These are phyloP conservation scores for Hamigera avellanea DNA, from an alignment of 495 filamentous ascomycete genomes.

Conservation along the genomic window DNA sequence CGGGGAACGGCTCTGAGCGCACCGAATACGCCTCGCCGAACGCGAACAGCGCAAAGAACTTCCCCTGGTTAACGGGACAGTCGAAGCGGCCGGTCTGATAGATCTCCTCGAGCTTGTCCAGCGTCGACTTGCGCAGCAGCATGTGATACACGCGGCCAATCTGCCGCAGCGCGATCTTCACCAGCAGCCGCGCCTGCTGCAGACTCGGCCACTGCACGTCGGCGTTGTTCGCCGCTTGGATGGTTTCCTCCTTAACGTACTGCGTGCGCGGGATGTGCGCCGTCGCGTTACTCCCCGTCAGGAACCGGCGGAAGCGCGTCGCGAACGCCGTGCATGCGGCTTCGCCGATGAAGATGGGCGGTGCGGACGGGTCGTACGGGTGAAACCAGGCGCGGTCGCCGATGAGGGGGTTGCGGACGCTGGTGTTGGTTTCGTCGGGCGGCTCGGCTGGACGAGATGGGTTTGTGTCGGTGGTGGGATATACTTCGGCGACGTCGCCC, in stretches of 20 bases:
- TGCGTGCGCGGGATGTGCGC: slow-evolving; percentile 31
- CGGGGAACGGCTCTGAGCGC: slow-evolving; percentile 21
- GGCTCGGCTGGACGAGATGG: slow-evolving; percentile 13
- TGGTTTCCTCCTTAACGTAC: slow-evolving; percentile 26
- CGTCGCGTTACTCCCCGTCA: slow-evolving; percentile 26
- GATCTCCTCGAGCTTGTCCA: slow-evolving; percentile 33
- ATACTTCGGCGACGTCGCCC: slow-evolving; percentile 16
- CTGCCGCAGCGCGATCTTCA: slow-evolving; percentile 30
- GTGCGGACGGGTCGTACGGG: slow-evolving; percentile 28
- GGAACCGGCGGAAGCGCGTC: slow-evolving; percentile 31
- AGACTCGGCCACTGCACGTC: slow-evolving; percentile 28
- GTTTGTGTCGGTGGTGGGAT: slow-evolving; percentile 2
- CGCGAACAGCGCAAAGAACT: slow-evolving; percentile 33
- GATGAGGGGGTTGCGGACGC: slow-evolving; percentile 27
- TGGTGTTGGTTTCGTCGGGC: slow-evolving; percentile 19
- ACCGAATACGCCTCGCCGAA: slow-evolving; percentile 34
- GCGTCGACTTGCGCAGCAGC: slow-evolving; percentile 28
- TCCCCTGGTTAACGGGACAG: slow-evolving; percentile 25
- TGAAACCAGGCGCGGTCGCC: slow-evolving; percentile 35
- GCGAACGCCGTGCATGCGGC: slow-evolving; percentile 37
- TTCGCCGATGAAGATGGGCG: slow-evolving; percentile 35
- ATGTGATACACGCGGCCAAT: slow-evolving; percentile 31
- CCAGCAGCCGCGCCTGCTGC: slow-evolving; percentile 27
- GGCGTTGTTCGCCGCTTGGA: slow-evolving; percentile 20
- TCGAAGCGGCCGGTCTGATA: slow-evolving; percentile 27